Evolutionary conservation across 2,329 filamentous ascomycete genomes (phyloP), one percentile per base, ranked within the genome.

Genomic region (Chaetoscypha palmicola): DNA sequence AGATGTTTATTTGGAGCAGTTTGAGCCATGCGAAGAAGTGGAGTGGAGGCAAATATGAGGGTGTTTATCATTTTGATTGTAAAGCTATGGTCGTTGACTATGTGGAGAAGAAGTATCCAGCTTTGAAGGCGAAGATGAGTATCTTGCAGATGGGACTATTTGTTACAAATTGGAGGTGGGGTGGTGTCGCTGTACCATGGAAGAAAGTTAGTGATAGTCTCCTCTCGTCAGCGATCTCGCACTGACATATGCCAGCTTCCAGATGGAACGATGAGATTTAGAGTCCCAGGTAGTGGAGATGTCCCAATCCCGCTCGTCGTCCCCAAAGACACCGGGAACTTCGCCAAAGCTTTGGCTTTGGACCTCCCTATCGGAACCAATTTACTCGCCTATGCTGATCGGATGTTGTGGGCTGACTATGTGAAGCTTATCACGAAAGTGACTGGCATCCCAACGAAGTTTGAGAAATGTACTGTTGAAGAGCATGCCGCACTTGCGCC

Each of bases 1-100:
- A 66, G 46, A 41, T 61, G 2, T 62, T 70, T 26, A 45, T 71
- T 4, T 48, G 66, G 4, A 69, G 66, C 2, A 58, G 60, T 0
- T 47, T 72, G 1, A 54, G 58, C 12, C 50, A 64, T 50, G 56
- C 57, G 2, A 59, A 45, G 24, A 62, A 64, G 43, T 59, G 59
- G 55, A 65, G 58, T 39, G 51, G 53, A 14, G 66, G 65, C 2
- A 63, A 66, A 44, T 65, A 66, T 48, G 58, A 28, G 0, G 43
- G 52, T 16, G 62, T 65, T n/a, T 62, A 62, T 37, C 64, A 68
- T 46, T 66, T 66, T 36, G 64, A 68, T 33, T 47, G 52, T 21
- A 68, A 68, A 47, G 62, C 59, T 5, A 43, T 52, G 4, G 54
- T 56, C 1, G 52, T 57, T 5, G 47, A 59, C 3, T 59, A 62